Evolutionary conservation across 176 grass and related monocot species (phyloP), one percentile per base, ranked within the genome.

Genomic region (Lolium rigidum): DNA sequence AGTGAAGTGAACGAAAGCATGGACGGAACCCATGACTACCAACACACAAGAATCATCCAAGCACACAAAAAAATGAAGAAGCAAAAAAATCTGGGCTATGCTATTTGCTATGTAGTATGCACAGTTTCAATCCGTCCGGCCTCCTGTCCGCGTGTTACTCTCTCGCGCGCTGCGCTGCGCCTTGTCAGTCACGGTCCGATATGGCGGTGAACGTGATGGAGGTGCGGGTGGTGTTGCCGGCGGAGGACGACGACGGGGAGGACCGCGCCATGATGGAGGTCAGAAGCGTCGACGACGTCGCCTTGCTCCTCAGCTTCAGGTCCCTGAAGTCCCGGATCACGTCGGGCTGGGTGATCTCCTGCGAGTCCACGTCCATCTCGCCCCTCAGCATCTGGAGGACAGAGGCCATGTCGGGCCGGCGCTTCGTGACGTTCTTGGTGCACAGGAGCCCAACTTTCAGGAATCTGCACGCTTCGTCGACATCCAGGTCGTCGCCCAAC

Each of bases 381-480:
- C 95, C 91, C 10, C 14, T 89, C 86, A 95, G 65, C 95, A 95
- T 94, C 20, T 62, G 39, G 2, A 93, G 37, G 54, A 90, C 93
- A 1, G 59, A n/a, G 3, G 87, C 73, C 91, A 98, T 93, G 51
- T 77, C 60, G 14, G 95, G 95, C 20, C 95, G 89, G 4, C 80
- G 80, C 46, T 90, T 98, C 0, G 78, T 80, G 13, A 77, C 20
- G 48, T 93, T 76, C 86, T 98, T 90, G 3, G 95, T 95, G 77
- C 95, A 95, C 18, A 98, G 74, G 22, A 98, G 93, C 20, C 93
- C 95, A 3, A 98, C 20, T 46, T 90, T 90, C 73, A 98, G 81
- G 73, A 98, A 93, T 12, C 61, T 88, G 80, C 91, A 95, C 38
- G 93, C 93, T 80, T 98, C 95, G 0, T 89, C 84, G 0, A 83